These are phyloP conservation scores for Aethionema arabicum DNA, from an alignment of 345 rosid genomes.

Conservation along the genomic window DNA sequence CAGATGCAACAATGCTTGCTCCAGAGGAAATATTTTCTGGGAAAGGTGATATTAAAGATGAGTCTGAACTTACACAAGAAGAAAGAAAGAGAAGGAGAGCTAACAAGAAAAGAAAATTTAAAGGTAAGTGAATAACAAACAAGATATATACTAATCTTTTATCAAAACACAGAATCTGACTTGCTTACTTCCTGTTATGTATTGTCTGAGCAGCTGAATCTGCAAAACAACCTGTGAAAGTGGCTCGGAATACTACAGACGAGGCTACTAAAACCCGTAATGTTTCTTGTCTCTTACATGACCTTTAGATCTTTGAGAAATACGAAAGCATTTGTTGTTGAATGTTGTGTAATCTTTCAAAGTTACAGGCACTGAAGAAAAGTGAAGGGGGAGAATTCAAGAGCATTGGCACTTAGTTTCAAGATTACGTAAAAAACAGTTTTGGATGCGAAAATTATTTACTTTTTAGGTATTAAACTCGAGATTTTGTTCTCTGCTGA, in stretches of 20 bases:
- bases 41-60: constrained; percentile 84
- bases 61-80: constrained; percentile 70
- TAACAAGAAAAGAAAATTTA: constrained; percentile 82
- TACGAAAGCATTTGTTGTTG: constrained; percentile 6
- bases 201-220: constrained; percentile 50
- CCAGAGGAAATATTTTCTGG: constrained; percentile 90
- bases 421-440: constrained; percentile 22
- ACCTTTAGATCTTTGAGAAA: background rate
- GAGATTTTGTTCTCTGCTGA: background rate
- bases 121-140: constrained; percentile 47
- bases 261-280: constrained; percentile 43
- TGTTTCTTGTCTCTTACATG: constrained; percentile 12
- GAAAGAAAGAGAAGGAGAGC: constrained; percentile 98
- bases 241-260: constrained; percentile 31
- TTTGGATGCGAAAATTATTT: constrained; percentile 20
- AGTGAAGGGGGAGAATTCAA: constrained; percentile 13
- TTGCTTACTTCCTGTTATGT: background rate
- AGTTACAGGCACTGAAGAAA: constrained; percentile 25
- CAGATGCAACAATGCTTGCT: constrained; percentile 98
- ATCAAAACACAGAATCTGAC: background rate
- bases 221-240: constrained; percentile 52
- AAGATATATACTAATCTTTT: background rate
- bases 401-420: constrained; percentile 2
- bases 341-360: background rate
- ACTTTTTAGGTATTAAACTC: background rate